Conservation (phyloP, 169 alveolate genomes). For the Plasmodium vivax region DNA sequence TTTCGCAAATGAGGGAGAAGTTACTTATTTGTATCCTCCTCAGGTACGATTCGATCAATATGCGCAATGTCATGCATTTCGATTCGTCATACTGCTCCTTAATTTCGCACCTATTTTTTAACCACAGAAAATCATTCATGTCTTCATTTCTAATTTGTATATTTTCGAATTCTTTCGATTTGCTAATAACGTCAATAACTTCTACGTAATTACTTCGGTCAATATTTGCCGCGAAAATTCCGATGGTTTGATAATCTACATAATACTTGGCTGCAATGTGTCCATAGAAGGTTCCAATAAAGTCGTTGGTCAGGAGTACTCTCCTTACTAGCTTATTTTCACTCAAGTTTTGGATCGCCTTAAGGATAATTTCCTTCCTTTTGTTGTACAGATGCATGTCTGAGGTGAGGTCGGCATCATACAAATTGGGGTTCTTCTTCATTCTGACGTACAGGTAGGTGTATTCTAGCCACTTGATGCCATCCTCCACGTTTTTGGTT, state of each 20-base stretch:
- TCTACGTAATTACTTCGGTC: conserved; percentile 43
- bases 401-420: conserved; percentile 86
- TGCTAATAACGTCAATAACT: conserved; percentile 57
- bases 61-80: conserved; percentile 61
- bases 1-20: conserved; percentile 93
- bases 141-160: conserved; percentile 72
- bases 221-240: conserved; percentile 52
- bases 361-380: conserved; percentile 75
- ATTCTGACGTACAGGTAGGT: conserved; percentile 94
- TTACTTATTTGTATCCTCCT: conserved; percentile 87
- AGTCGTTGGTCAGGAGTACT: conserved; percentile 77
- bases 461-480: conserved; percentile 94
- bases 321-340: conserved; percentile 80
- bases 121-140: conserved; percentile 58
- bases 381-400: conserved; percentile 75
- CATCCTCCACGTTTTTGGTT: conserved; percentile 91
- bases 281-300: conserved; percentile 89
- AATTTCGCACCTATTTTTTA: conserved; percentile 47
- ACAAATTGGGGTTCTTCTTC: conserved; percentile 89
- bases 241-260: conserved; percentile 88
- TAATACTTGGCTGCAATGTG: conserved; percentile 90
- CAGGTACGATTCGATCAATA: conserved; percentile 92
- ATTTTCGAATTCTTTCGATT: conserved; percentile 72
- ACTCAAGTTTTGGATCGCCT: conserved; percentile 79
- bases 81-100: conserved; percentile 57